Percentiles rank a stretch among this genome's conserved stretches.
Conservation (phyloP, 441 rosid species). For the Populus tomentosa region DNA sequence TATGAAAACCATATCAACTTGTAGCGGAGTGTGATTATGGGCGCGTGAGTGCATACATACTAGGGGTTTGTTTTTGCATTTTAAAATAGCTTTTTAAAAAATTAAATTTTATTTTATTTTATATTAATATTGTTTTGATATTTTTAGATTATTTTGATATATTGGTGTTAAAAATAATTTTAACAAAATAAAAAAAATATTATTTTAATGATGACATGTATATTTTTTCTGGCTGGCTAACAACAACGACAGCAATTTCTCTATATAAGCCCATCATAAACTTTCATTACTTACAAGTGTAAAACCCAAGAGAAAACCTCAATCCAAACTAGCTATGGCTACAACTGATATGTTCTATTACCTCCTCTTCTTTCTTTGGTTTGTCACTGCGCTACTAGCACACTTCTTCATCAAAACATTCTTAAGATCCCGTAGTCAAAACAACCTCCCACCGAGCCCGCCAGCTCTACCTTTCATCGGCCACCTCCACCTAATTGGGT, state of each 20-base stretch:
- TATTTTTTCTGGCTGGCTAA: too few relatives aligned
- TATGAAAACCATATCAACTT: too few relatives aligned
- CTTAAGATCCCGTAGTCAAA: constrained; percentile 6
- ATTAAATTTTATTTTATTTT: too few relatives aligned
- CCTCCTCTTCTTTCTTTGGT: constrained; percentile 28
- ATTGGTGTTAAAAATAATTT: too few relatives aligned
- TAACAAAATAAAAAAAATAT: too few relatives aligned
- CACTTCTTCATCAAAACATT: constrained; percentile 31
- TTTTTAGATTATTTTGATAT: too few relatives aligned
- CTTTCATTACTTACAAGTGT: neutral
- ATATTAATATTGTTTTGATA: too few relatives aligned
- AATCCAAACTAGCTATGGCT: constrained; percentile 5
- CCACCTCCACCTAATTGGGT: constrained; percentile 60
- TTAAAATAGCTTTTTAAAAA: too few relatives aligned
- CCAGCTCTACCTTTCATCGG: constrained; percentile 60
- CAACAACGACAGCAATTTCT: neutral
- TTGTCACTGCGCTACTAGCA: constrained; percentile 25
- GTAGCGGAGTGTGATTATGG: too few relatives aligned
- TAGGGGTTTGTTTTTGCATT: too few relatives aligned
- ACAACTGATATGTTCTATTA: constrained; percentile 11
- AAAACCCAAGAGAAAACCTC: neutral
- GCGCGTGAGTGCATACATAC: too few relatives aligned
- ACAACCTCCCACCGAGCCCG: constrained; percentile 48
- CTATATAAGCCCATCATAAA: neutral
- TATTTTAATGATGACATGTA: too few relatives aligned